phyloP scores from a whole-genome alignment of 176 grass and related monocot species.

The Oryza nivara region DNA sequence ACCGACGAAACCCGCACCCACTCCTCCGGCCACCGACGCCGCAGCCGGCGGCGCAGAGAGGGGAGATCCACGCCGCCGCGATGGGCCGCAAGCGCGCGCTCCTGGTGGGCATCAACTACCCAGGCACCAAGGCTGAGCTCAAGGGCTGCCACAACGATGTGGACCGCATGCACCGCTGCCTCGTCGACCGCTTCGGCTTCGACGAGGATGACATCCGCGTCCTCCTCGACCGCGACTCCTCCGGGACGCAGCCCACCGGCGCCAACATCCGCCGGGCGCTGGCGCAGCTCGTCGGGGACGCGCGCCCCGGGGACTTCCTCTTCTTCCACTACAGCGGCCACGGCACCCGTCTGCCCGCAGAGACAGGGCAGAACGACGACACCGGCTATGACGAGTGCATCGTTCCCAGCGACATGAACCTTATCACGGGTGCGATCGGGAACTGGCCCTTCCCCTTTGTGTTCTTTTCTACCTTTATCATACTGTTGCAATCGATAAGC shows the following conservation, averaged over 20 bases:
- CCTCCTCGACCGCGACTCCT: slow-evolving; percentile 69
- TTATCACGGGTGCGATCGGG: slow-evolving; percentile 75
- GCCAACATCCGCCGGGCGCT: slow-evolving; percentile 76
- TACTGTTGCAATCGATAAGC: not conserved
- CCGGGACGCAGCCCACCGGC: slow-evolving; percentile 74
- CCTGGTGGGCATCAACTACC: slow-evolving; percentile 92
- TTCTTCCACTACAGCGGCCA: slow-evolving; percentile 99
- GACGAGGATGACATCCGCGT: slow-evolving; percentile 66
- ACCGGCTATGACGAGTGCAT: slow-evolving; percentile 99
- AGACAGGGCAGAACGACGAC: slow-evolving; percentile 86
- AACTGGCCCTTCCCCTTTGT: not conserved
- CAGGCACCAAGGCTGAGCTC: slow-evolving; percentile 91
- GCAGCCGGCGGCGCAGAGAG: slow-evolving; percentile 5
- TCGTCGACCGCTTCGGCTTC: slow-evolving; percentile 83
- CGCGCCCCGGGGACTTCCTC: slow-evolving; percentile 62
- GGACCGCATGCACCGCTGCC: slow-evolving; percentile 72
- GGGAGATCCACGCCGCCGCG: slow-evolving; percentile 31
- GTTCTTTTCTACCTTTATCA: not conserved
- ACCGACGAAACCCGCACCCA: slow-evolving; percentile 28
- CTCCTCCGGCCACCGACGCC: slow-evolving; percentile 20
- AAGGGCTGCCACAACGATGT: slow-evolving; percentile 97
- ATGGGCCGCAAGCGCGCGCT: slow-evolving; percentile 81
- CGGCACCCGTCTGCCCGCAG: slow-evolving; percentile 84
- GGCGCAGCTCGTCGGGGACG: slow-evolving; percentile 54
- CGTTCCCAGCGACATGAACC: slow-evolving; percentile 98